Evolutionary conservation across 805 yeast species (phyloP), one percentile per base, ranked within the genome.

Genomic region (Schizosaccharomyces cryophilus): DNA sequence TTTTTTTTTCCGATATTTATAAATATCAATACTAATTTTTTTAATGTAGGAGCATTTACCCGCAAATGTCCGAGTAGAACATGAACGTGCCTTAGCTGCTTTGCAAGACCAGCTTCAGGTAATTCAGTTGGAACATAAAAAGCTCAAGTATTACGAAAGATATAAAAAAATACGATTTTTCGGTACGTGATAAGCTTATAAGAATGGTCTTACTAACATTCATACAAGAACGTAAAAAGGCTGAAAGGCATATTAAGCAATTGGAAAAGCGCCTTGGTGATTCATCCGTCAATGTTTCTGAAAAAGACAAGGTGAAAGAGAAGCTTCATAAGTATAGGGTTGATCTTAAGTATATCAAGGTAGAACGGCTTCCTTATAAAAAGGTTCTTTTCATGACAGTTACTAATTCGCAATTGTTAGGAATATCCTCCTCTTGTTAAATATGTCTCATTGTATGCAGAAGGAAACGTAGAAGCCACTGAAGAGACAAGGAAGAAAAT

Each of bases 81-180:
- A 71, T 17, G 93, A 87, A 70, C 80, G 95, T 71, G 84, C 85
- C 0, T 71, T 87, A 61, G 79, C 78, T 59, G 86, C 87, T 1
- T 71, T 84, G 63, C 75, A 77, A 60, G 71, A 75, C 4, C 88
- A 85, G 67, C 73, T 85, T 61, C 73, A 73, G 58, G 74, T 74
- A 51, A 78, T 79, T 19, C 75, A 77, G 63, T 63, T 70, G 47
- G 71, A 72, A 38, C 72, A 74, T 58, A 75, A 73, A 65, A 78
- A 79, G 19, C 78, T 76, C 64, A 75, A 77, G 61, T 72, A 75
- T 48, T 80, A 87, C 13, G 78, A 81, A 65, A 85, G 83, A 72
- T 93, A 93, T 70, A 96, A 87, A 69, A 88, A 87, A 89, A 87
- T 93, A 59, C 78, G 90, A 65, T 93, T 93, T 69, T 87, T 93